Evolutionary conservation across 2,329 filamentous ascomycete species (phyloP), one percentile per base, ranked within the genome.

Genomic region (Myrmaecium sp.): DNA sequence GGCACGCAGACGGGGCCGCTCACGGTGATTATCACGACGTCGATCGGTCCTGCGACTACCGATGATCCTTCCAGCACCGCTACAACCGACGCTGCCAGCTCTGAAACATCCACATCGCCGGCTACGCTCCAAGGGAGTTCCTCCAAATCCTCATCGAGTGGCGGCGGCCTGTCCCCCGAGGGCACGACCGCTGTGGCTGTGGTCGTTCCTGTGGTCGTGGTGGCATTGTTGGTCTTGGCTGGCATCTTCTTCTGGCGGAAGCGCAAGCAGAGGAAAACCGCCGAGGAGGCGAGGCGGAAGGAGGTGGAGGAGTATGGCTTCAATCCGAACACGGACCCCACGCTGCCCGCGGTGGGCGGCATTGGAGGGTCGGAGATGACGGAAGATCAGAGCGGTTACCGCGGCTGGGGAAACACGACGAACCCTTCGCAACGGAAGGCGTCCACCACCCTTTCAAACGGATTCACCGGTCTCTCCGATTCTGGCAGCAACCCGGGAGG

Each of bases 251-350:
- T 86, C 44, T 98, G 83, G 82, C 73, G 80, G 47, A 83, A 73
- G 57, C 76, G 83, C 35, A 92, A 91, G 58, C 74, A 79, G 42
- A 72, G 74, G 36, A 89, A 82, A 60, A 70, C 72, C 35, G 78
- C 76, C 9, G 82, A 89, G 45, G 89, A 94, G 47, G 72, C 84
- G 42, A 71, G 89, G 26, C 71, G 84, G 36, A 94, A 94, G 57
- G 89, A 98, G 54, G 83, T 94, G 7, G 86, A 95, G 50, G 89
- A 95, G 47, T 95, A 95, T 49, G 76, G 79, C 17, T 95, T 84
- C 61, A 95, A 95, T 51, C 89, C 89, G n/a, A 95, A 95, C 54
- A 75, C 83, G 33, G 84, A 94, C 46, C 82, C 84, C 1, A 82
- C 78, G 1, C 62, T 93, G 8, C 71, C 71, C 5, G 61, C 63